Conservation (phyloP, 2,329 filamentous ascomycete species). For the Dactylella cylindrospora region DNA sequence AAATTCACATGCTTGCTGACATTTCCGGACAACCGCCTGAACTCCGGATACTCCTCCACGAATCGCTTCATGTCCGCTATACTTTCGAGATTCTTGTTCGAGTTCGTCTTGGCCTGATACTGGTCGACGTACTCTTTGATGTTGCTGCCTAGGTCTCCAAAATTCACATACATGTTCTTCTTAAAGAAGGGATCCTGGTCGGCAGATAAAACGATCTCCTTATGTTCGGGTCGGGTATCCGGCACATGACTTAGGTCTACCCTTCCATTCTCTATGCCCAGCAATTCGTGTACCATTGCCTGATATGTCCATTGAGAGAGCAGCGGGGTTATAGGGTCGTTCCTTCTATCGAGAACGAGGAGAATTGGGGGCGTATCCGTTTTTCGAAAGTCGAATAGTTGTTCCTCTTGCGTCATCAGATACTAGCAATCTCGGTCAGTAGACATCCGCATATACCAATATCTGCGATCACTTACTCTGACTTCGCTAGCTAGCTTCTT, state of each 20-base stretch:
- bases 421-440: conserved; percentile 60
- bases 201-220: conserved; percentile 87
- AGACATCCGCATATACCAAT: neutral
- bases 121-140: conserved; percentile 90
- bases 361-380: conserved; percentile 93
- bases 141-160: conserved; percentile 68
- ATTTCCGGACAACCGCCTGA: conserved; percentile 93
- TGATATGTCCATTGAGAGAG: conserved; percentile 99
- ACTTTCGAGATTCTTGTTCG: conserved; percentile 91
- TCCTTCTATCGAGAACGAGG: conserved; percentile 83
- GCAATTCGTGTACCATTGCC: conserved; percentile 97
- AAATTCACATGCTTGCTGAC: conserved; percentile 98
- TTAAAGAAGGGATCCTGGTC: conserved; percentile 99
- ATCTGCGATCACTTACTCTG: conserved; percentile 17
- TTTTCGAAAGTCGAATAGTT: conserved; percentile 92
- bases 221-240: conserved; percentile 80
- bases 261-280: conserved; percentile 92
- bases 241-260: conserved; percentile 83
- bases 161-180: conserved; percentile 74
- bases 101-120: conserved; percentile 97
- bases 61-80: conserved; percentile 99
- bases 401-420: conserved; percentile 90
- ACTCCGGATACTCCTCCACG: conserved; percentile 97
- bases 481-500: conserved; percentile 94
- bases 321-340: conserved; percentile 91